These are phyloP conservation scores for Kurtzmaniella quercitrusa DNA, from an alignment of 1,139 yeast species.

Conservation along the genomic window DNA sequence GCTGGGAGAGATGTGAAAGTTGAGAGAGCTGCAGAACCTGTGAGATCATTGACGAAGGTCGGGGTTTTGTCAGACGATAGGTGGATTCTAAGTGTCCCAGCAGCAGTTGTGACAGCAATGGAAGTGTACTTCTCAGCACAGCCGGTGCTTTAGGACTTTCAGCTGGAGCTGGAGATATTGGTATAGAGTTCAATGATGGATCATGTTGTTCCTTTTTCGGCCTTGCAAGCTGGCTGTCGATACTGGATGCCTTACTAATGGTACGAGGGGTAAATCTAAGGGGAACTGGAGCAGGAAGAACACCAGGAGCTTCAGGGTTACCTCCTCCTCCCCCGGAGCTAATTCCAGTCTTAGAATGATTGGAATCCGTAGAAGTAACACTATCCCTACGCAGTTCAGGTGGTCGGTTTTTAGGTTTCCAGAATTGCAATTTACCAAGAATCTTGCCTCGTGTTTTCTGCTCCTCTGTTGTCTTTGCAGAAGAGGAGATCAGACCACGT, in stretches of 20 bases:
- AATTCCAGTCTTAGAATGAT: background rate
- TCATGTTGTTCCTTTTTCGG: background rate
- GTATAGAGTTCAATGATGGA: background rate
- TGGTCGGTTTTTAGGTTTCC: constrained; percentile 26
- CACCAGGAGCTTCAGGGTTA: background rate
- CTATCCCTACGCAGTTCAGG: background rate
- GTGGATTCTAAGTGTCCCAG: background rate
- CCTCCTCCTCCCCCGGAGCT: background rate
- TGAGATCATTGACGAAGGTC: constrained; percentile 68
- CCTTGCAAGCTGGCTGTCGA: background rate
- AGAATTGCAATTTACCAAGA: constrained; percentile 36
- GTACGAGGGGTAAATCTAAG: background rate
- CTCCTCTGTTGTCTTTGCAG: constrained; percentile 11
- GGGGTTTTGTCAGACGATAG: constrained; percentile 19
- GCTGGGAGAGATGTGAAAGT: constrained; percentile 51
- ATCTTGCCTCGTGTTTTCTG: constrained; percentile 23
- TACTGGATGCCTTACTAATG: background rate
- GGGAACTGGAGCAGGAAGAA: background rate
- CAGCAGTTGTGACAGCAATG: background rate
- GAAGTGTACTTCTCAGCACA: background rate
- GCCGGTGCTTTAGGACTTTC: background rate
- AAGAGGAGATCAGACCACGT: constrained; percentile 11
- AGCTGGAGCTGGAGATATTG: background rate
- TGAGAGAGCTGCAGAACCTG: constrained; percentile 44
- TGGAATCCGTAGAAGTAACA: background rate